Evolutionary conservation across 805 yeast genomes (phyloP).

Genomic region (Cyberlindnera euphorbiae): DNA sequence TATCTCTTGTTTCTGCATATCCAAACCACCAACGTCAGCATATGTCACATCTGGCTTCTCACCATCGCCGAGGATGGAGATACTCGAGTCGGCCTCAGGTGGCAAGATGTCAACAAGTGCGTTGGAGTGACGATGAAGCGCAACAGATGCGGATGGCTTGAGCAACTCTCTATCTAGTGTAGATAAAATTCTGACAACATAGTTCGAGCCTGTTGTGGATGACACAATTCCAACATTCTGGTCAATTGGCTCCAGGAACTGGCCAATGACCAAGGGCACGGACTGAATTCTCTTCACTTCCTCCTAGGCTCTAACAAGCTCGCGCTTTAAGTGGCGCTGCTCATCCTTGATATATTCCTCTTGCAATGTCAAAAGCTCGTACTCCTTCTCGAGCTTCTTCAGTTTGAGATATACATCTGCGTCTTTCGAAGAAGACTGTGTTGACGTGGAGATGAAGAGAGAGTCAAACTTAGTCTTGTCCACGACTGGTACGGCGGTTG

Average conservation of each 20-base stretch:
- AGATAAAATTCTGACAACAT: slow-evolving; percentile 90
- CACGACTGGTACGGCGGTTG: slow-evolving; percentile 27
- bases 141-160: slow-evolving; percentile 93
- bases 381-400: slow-evolving; percentile 86
- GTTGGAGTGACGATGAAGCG: slow-evolving; percentile 96
- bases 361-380: slow-evolving; percentile 78
- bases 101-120: slow-evolving; percentile 96
- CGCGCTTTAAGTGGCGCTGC: slow-evolving; percentile 93
- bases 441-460: slow-evolving; percentile 22
- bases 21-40: slow-evolving; percentile 98
- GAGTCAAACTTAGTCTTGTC: slow-evolving; percentile 30
- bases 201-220: slow-evolving; percentile 95
- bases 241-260: slow-evolving; percentile 95
- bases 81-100: slow-evolving; percentile 97
- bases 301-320: slow-evolving; percentile 93
- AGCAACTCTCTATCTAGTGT: slow-evolving; percentile 92
- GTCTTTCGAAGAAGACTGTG: slow-evolving; percentile 8
- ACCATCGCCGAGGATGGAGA: slow-evolving; percentile 89
- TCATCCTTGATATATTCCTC: slow-evolving; percentile 98
- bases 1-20: slow-evolving; percentile 98
- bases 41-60: slow-evolving; percentile 91
- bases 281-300: slow-evolving; percentile 97
- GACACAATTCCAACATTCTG: slow-evolving; percentile 95
- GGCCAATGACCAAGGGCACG: slow-evolving; percentile 97
- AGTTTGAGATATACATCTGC: slow-evolving; percentile 74